These are phyloP conservation scores for Aspergillus nomiae DNA, from an alignment of 2,329 filamentous ascomycete genomes.

Conservation along the genomic window DNA sequence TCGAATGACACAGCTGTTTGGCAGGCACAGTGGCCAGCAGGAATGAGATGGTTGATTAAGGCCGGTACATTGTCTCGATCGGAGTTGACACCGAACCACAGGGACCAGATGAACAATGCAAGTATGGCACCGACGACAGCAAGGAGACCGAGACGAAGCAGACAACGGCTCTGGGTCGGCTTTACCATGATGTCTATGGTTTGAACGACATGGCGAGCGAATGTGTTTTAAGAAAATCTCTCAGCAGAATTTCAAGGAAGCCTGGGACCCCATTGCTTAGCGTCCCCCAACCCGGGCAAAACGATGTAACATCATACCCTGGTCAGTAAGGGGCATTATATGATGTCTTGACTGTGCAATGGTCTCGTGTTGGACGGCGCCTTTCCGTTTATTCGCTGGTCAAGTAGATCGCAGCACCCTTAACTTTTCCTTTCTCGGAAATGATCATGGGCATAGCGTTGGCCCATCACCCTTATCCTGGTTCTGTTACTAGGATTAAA, in stretches of 20 bases:
- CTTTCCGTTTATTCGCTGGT: too few relatives aligned
- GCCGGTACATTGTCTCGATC: slow-evolving; percentile 26
- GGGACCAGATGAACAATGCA: slow-evolving; percentile 1
- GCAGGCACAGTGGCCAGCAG: slow-evolving; percentile 29
- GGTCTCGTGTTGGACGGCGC: too few relatives aligned
- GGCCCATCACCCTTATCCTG: neutral
- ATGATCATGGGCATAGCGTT: neutral
- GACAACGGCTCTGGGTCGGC: neutral
- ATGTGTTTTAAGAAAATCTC: neutral
- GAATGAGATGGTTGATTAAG: slow-evolving; percentile 28
- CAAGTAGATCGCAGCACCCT: too few relatives aligned
- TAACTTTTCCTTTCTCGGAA: too few relatives aligned
- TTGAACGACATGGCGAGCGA: neutral
- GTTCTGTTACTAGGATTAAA: too few relatives aligned
- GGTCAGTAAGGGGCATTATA: too few relatives aligned
- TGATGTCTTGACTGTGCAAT: too few relatives aligned
- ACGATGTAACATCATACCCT: too few relatives aligned
- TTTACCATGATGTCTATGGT: neutral
- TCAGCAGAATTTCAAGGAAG: neutral
- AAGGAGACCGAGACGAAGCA: neutral
- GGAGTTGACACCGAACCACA: slow-evolving; percentile 26
- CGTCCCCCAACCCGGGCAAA: too few relatives aligned
- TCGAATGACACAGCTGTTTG: slow-evolving; percentile 23
- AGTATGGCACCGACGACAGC: neutral
- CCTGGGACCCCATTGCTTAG: too few relatives aligned